A percentile compares a stretch with the other conserved stretches of the same genome.
Conservation (phyloP, 179 eudicot genomes). For the Silene vulgaris region DNA sequence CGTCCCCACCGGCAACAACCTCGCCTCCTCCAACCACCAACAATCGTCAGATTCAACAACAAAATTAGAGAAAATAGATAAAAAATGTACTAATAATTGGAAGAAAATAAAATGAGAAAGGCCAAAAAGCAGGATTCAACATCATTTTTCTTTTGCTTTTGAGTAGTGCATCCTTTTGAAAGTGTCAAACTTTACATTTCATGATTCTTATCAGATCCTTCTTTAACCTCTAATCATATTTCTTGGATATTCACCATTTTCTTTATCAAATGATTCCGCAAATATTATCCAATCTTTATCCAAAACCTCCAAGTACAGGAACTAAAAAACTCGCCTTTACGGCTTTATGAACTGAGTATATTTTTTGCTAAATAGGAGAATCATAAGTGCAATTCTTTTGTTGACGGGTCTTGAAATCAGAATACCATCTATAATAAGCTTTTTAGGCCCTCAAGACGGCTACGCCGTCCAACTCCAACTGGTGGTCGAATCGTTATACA, state of each 20-base stretch:
- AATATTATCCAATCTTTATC: not conserved
- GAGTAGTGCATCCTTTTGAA: slow-evolving; percentile 19
- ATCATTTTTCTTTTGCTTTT: slow-evolving; percentile 19
- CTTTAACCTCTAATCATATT: slow-evolving; percentile 12
- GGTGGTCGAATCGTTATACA: too few relatives aligned
- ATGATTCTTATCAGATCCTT: slow-evolving; percentile 15
- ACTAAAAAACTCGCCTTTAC: not conserved
- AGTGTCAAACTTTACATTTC: slow-evolving; percentile 16
- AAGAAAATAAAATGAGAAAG: slow-evolving; percentile 6
- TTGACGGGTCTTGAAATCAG: not conserved
- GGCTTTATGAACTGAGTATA: too few relatives aligned
- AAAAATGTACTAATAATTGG: not conserved
- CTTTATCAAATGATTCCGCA: not conserved
- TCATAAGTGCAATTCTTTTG: too few relatives aligned
- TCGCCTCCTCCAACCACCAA: too few relatives aligned
- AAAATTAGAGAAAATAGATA: not conserved
- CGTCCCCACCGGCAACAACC: too few relatives aligned
- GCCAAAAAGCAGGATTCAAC: slow-evolving; percentile 10
- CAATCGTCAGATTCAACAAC: too few relatives aligned
- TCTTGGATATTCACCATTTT: slow-evolving; percentile 20
- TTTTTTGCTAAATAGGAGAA: too few relatives aligned
- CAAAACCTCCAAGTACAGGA: not conserved
- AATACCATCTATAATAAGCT: not conserved
- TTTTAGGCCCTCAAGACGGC: too few relatives aligned
- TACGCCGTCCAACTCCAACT: too few relatives aligned